A percentile compares a stretch with the other conserved stretches of the same genome.
phyloP scores from a whole-genome alignment of 352 stramenopile species.

The Aphanomyces invadans region DNA sequence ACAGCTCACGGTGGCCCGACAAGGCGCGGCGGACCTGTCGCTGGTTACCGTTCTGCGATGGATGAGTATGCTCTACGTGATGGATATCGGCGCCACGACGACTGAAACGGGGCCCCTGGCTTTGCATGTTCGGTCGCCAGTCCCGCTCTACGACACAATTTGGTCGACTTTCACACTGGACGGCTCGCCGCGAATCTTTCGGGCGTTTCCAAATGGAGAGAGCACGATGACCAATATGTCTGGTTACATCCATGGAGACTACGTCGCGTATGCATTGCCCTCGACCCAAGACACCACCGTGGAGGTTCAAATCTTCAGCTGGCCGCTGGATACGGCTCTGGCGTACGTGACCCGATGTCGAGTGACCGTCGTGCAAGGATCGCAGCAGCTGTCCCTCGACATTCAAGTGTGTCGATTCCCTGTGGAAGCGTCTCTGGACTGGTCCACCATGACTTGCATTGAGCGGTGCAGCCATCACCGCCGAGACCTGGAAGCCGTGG shows the following conservation, averaged over 20 bases:
- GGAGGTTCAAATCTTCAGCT: slow-evolving; percentile 4
- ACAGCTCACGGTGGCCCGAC: too few relatives aligned
- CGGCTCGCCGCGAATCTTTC: slow-evolving; percentile 46
- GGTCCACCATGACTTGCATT: slow-evolving; percentile 7
- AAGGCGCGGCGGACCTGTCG: not conserved
- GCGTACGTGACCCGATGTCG: not conserved
- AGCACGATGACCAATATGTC: slow-evolving; percentile 30
- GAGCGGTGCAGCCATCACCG: slow-evolving; percentile 14
- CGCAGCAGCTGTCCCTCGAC: not conserved
- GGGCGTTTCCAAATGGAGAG: slow-evolving; percentile 47
- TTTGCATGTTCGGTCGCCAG: not conserved
- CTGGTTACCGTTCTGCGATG: not conserved
- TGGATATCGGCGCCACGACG: not conserved
- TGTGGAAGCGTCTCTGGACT: slow-evolving; percentile 6
- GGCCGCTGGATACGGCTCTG: not conserved
- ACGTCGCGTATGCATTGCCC: slow-evolving; percentile 33
- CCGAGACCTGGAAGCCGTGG: not conserved
- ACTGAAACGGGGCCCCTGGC: not conserved
- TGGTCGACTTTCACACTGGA: slow-evolving; percentile 41
- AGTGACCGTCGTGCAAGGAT: not conserved
- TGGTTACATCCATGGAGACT: slow-evolving; percentile 42
- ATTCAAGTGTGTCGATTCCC: not conserved
- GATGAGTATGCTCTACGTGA: slow-evolving; percentile 5
- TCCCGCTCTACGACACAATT: slow-evolving; percentile 15
- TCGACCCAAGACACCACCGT: not conserved